phyloP scores from a whole-genome alignment of 495 filamentous ascomycete genomes.

The Xylaria longipes region DNA sequence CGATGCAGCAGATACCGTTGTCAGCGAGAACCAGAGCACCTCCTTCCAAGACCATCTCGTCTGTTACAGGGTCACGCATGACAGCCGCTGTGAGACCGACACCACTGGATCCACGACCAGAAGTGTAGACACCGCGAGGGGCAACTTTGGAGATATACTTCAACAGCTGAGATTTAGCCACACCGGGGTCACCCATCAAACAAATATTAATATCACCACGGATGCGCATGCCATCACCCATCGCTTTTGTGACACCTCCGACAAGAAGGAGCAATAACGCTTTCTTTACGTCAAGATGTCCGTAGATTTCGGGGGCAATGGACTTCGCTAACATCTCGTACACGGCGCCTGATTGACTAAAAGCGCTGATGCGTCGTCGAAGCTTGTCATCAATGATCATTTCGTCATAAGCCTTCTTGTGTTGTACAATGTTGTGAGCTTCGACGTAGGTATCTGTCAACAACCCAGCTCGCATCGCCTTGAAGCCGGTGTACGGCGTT shows the following conservation, averaged over 20 bases:
- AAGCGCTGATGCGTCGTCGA: conserved; percentile 78
- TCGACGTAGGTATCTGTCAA: conserved; percentile 97
- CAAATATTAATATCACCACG: conserved; percentile 98
- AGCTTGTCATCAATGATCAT: conserved; percentile 76
- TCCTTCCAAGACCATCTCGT: conserved; percentile 98
- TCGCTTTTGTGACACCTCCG: conserved; percentile 94
- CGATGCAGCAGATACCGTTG: conserved; percentile 99
- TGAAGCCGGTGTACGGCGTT: conserved; percentile 96
- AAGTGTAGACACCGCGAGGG: conserved; percentile 96
- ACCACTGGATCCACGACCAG: conserved; percentile 92
- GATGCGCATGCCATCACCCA: conserved; percentile 98
- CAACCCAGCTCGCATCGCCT: conserved; percentile 92
- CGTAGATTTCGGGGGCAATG: conserved; percentile 96
- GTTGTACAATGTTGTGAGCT: conserved; percentile 89
- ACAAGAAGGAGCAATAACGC: conserved; percentile 92
- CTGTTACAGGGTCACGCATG: conserved; percentile 97
- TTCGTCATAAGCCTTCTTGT: conserved; percentile 96
- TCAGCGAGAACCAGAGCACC: conserved; percentile 95
- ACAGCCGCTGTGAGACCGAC: conserved; percentile 98
- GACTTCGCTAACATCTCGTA: conserved; percentile 95
- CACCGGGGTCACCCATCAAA: conserved; percentile 98
- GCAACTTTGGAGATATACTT: conserved; percentile 99
- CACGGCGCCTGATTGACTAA: conserved; percentile 81
- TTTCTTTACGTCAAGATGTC: conserved; percentile 97
- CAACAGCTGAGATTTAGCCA: conserved; percentile 95